Percentiles rank a stretch among this genome's conserved stretches.
Evolutionary conservation across 1,139 yeast species (phyloP).

Genomic region (Sugiyamaella novakii): DNA sequence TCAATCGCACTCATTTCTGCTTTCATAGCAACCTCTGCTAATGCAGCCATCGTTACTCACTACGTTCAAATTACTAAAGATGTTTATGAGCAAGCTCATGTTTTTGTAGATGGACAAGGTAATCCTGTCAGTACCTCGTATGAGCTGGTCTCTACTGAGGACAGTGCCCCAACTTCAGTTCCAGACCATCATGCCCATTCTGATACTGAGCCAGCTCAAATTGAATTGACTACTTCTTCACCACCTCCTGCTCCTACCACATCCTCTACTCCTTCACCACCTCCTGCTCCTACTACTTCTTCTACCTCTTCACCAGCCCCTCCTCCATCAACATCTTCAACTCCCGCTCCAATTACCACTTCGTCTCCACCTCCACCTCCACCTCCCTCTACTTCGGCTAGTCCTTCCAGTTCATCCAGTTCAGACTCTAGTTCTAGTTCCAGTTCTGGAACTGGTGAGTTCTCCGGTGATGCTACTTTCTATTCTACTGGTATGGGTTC

Average conservation of each 20-base stretch:
- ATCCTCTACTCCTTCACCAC: slow-evolving; percentile 1
- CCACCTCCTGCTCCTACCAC: background rate
- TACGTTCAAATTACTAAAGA: slow-evolving; percentile 38
- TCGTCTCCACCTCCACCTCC: slow-evolving; percentile 34
- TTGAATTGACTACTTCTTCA: slow-evolving; percentile 11
- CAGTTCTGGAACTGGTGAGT: slow-evolving; percentile 26
- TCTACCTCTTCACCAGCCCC: background rate
- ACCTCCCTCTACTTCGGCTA: background rate
- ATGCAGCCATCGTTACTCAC: slow-evolving; percentile 38
- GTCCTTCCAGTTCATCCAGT: slow-evolving; percentile 9
- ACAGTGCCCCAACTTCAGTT: slow-evolving; percentile 13
- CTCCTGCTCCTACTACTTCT: slow-evolving; percentile 7
- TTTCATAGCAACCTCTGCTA: slow-evolving; percentile 9
- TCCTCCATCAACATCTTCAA: slow-evolving; percentile 1
- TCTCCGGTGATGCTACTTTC: slow-evolving; percentile 61
- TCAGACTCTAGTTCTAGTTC: slow-evolving; percentile 29
- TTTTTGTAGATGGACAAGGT: slow-evolving; percentile 42
- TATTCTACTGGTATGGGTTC: slow-evolving; percentile 63
- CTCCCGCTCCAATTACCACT: slow-evolving; percentile 7
- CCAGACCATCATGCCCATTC: slow-evolving; percentile 10
- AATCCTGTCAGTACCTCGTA: slow-evolving; percentile 38
- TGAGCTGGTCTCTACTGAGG: slow-evolving; percentile 33
- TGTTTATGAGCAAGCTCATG: slow-evolving; percentile 41
- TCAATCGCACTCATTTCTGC: slow-evolving; percentile 3
- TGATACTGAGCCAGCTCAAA: slow-evolving; percentile 3